Base-by-base conservation (phyloP, 139 green algal genomes). In the Micromonas commoda region DNA sequence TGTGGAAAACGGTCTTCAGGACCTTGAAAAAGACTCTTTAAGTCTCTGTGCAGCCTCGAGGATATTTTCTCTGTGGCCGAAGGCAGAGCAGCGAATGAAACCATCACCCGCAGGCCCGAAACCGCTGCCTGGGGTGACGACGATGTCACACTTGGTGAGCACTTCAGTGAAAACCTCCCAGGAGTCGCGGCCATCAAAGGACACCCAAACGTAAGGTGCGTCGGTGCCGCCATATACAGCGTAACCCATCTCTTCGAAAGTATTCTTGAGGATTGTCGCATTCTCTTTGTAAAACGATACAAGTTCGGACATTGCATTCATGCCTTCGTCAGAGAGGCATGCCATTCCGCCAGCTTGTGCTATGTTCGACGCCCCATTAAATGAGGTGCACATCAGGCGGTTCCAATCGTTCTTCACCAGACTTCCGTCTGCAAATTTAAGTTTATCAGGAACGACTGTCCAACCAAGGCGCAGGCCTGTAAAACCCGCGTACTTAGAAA, bases 221-320 rank as follows among this genome's bases (percentile, higher is more conserved):
- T 99, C 91, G 16, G 83, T 82, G 31, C 94, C 96, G 70, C 95
- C 95, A 79, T 96, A 94, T 51, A 96, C 91, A 26, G 83, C 85
- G 87, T 98, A 98, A 53, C 96, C 96, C 87, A 98, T 90, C 31
- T 97, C 90, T 38, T 83, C 45, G 82, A 99, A 99, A 2, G 81
- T 87, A 16, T 86, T 82, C 70, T 87, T 87, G 34, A 99, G 85
- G 82, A 99, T 97, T 32, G 32, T 54, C 0, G 95, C 93, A 70
- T 99, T 99, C 84, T 97, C 95, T 85, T 98, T 97, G 90, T 99
- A 99, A 86, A 97, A 99, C 5, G 38, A 67, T 5, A 99, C 89
- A 65, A 97, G 79, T 13, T 86, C 78, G 32, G 86, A 52, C 92
- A 98, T 97, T 80, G 94, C 87, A 39, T 82, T 66, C 34, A 80